These are phyloP conservation scores for Harringtonia aguacate DNA, from an alignment of 2,329 filamentous ascomycete genomes.

Conservation along the genomic window DNA sequence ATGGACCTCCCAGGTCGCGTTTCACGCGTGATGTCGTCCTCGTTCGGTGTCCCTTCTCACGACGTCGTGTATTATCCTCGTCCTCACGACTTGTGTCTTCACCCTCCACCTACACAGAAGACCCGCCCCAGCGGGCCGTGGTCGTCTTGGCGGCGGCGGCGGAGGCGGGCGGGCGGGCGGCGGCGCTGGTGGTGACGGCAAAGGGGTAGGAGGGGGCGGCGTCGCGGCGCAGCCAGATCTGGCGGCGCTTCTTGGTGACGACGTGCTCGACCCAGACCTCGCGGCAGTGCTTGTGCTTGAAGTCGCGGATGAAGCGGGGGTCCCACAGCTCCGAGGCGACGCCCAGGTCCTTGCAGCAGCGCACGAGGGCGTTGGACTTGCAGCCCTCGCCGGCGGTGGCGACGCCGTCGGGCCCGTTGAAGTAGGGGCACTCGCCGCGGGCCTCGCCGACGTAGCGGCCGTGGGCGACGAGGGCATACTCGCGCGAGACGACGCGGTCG, in stretches of 20 bases:
- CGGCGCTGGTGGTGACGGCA: constrained; percentile 14
- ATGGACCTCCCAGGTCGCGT: no score
- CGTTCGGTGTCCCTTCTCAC: no score
- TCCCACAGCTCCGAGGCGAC: constrained; percentile 96
- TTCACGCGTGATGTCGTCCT: no score
- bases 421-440: constrained; percentile 90
- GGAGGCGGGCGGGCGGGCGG: background rate
- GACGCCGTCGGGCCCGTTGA: constrained; percentile 73
- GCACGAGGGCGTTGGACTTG: constrained; percentile 95
- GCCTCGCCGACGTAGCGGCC: constrained; percentile 90
- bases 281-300: constrained; percentile 61
- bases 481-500: constrained; percentile 70
- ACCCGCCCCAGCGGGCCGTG: background rate
- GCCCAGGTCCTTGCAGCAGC: constrained; percentile 95
- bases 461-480: constrained; percentile 84
- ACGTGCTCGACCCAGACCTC: constrained; percentile 88
- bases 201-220: constrained; percentile 58
- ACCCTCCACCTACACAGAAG: background rate
- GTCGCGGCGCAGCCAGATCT: constrained; percentile 79
- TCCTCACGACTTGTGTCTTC: no score
- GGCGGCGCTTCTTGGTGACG: constrained; percentile 76
- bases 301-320: constrained; percentile 77
- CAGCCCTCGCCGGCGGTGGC: constrained; percentile 92
- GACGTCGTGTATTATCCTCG: no score
- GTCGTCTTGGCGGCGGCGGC: background rate